phyloP scores from a whole-genome alignment of 768 basidiomycete genomes.

The Lactifluus volemus region DNA sequence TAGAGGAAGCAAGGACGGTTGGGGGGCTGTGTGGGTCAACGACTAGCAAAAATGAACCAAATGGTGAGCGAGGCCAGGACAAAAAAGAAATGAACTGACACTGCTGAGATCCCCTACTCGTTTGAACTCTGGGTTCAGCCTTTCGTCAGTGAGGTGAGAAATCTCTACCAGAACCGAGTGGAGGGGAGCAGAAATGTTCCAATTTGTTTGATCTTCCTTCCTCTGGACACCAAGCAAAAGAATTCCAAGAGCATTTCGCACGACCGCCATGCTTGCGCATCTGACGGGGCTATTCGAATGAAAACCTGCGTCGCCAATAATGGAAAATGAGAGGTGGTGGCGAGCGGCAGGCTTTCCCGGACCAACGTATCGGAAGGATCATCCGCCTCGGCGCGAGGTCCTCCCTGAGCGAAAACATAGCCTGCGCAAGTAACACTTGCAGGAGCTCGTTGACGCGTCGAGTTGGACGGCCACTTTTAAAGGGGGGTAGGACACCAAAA shows the following conservation, averaged over 20 bases:
- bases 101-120: slow-evolving; percentile 18
- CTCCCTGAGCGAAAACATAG: slow-evolving; percentile 27
- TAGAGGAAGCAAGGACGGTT: not conserved
- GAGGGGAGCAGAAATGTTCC: slow-evolving; percentile 10
- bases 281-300: slow-evolving; percentile 24
- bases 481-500: slow-evolving; percentile 45
- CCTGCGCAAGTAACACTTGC: slow-evolving; percentile 33
- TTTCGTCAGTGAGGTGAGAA: slow-evolving; percentile 4
- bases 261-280: slow-evolving; percentile 29
- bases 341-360: not conserved
- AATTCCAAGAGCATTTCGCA: slow-evolving; percentile 37
- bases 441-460: slow-evolving; percentile 35
- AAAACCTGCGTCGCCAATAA: slow-evolving; percentile 26
- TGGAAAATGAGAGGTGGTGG: not conserved
- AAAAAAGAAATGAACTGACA: slow-evolving; percentile 12
- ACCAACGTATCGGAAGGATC: slow-evolving; percentile 37
- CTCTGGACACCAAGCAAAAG: too few relatives aligned
- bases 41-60: not conserved
- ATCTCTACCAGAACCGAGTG: slow-evolving; percentile 10
- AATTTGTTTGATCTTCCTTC: slow-evolving; percentile 4
- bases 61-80: not conserved
- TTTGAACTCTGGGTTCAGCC: not conserved
- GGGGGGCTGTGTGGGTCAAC: not conserved
- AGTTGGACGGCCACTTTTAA: slow-evolving; percentile 26
- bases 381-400: slow-evolving; percentile 25